These are phyloP conservation scores for Zymoseptoria tritici DNA, from an alignment of 2,329 filamentous ascomycete genomes.

Conservation along the genomic window DNA sequence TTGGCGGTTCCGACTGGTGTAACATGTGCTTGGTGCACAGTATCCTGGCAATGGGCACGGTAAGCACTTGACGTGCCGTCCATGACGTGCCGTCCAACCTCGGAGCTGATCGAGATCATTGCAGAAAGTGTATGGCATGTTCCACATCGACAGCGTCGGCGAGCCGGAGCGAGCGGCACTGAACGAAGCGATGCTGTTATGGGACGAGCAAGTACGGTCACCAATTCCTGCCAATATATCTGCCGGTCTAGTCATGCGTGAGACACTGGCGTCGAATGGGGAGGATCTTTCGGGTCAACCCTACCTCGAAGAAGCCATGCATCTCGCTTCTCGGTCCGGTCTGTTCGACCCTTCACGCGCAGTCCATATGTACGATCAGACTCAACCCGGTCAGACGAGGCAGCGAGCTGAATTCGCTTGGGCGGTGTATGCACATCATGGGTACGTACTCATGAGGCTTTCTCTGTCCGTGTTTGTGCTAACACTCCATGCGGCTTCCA, in stretches of 20 bases:
- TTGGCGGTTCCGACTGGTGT: constrained; percentile 8
- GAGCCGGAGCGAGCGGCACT: constrained; percentile 1
- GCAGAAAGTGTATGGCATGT: constrained; percentile 9
- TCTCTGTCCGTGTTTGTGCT: not conserved
- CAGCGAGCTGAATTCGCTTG: constrained; percentile 5
- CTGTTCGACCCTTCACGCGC: not conserved
- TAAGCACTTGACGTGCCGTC: not conserved
- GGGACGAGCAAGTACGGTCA: constrained; percentile 4
- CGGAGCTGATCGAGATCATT: not conserved
- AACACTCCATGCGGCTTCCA: not conserved
- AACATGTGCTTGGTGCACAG: constrained; percentile 8
- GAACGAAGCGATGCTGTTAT: constrained; percentile 2
- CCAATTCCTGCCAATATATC: constrained; percentile 7
- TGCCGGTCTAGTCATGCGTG: constrained; percentile 6
- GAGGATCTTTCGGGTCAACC: constrained; percentile 3
- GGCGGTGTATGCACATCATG: constrained; percentile 6
- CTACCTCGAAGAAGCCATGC: constrained; percentile 5
- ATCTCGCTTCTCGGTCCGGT: not conserved
- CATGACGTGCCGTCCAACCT: not conserved
- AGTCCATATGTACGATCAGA: not conserved
- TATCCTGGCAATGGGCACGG: constrained; percentile 6
- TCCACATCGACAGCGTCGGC: not conserved
- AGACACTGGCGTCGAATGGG: constrained; percentile 2
- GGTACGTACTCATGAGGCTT: not conserved
- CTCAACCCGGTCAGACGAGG: not conserved